Base-by-base conservation (phyloP, 164 flowering plant species). In the Taxillus chinensis region DNA sequence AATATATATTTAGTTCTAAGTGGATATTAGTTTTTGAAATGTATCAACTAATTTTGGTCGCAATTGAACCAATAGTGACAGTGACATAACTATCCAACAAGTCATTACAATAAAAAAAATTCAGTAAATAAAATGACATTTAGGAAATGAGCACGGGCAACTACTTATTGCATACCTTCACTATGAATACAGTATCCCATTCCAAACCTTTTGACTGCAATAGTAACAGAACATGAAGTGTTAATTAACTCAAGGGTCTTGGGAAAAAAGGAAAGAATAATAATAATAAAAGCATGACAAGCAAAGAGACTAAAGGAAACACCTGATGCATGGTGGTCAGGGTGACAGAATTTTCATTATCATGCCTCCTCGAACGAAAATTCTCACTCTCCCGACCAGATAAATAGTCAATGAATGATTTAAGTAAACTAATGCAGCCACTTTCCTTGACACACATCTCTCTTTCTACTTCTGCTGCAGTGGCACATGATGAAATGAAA, bases 261-360 rank as follows among this genome's bases (percentile, higher is more conserved):
- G 58, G 39, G 51, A 60, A 48, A 8, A 48, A 43, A 43, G 10
- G 12, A 7, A 48, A 7, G 51, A 48, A 2, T 3, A 7, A 3
- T 43, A 10, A 67, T 37, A 39, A 48, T 3, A 39, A 41, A 41
- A 9, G 10, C 41, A 4, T 7, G 27, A 40, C 27, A 60, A 2
- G 14, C 37, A 45, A 51, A 16, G 51, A 65, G 38, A 12, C 8
- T 13, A 8, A 62, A 57, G 42, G 43, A 71, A 15, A 55, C 43
- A 92, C 98, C 96, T 92, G 96, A 84, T 92, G 98, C 62, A 92
- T 92, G 38, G 98, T 92, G 60, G 98, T 92, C 71, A 92, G 72
- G 14, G 89, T 87, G 60, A 90, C 90, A 72, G 95, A 87, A 67
- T 83, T 77, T 64, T 77, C 65, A 77, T 92, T 92, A n/a, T 90